Conservation (phyloP, 495 filamentous ascomycete species). For the Aspergillus nidulans region DNA sequence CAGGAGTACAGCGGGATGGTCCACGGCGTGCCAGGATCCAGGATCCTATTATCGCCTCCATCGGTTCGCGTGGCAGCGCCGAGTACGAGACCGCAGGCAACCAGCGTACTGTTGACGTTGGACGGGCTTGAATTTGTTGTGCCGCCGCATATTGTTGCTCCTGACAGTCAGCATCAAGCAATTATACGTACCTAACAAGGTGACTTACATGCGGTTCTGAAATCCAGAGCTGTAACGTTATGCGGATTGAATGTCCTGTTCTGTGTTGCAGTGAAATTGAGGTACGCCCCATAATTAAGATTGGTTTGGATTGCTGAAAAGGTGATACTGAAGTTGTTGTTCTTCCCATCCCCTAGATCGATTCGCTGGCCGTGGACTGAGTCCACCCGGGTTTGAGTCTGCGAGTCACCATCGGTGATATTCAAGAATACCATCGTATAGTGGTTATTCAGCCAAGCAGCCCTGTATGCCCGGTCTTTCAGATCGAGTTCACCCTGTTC, state of each 20-base stretch:
- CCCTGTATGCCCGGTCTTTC: slow-evolving; percentile 32
- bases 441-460: slow-evolving; percentile 38
- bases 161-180: background rate
- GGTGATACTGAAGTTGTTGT: background rate
- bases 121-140: background rate
- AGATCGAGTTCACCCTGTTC: slow-evolving; percentile 16
- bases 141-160: slow-evolving; percentile 3
- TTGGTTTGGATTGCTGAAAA: slow-evolving; percentile 21
- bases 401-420: slow-evolving; percentile 12
- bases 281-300: slow-evolving; percentile 14
- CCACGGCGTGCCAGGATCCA: slow-evolving; percentile 34
- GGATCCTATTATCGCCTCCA: slow-evolving; percentile 19
- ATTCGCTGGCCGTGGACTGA: slow-evolving; percentile 27
- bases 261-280: background rate
- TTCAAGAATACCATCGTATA: slow-evolving; percentile 25
- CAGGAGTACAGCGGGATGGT: slow-evolving; percentile 37
- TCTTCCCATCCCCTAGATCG: background rate
- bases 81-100: slow-evolving; percentile 34
- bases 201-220: slow-evolving; percentile 19
- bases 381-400: slow-evolving; percentile 17
- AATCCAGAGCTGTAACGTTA: background rate
- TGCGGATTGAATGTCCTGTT: background rate
- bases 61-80: slow-evolving; percentile 30
- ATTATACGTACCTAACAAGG: background rate
- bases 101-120: slow-evolving; percentile 37